Evolutionary conservation across 1,284 basidiomycete species (phyloP).

Genomic region (Fistulina hepatica): DNA sequence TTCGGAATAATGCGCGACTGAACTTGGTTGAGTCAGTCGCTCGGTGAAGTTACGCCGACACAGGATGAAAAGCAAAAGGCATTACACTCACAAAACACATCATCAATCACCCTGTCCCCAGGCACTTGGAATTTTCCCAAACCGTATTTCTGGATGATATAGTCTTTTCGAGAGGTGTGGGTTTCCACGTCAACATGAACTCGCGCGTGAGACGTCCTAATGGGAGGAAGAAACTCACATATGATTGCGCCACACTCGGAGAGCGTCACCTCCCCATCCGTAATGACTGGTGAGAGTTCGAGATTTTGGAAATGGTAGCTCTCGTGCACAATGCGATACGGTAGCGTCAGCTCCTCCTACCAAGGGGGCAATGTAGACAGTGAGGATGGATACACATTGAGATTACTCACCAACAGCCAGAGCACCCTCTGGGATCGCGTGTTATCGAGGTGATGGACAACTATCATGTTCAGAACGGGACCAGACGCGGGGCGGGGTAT

Average conservation of each 20-base stretch:
- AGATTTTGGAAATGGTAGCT: constrained; percentile 29
- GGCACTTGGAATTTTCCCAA: constrained; percentile 26
- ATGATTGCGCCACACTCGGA: constrained; percentile 41
- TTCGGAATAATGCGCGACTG: constrained; percentile 32
- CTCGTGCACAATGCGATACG: constrained; percentile 39
- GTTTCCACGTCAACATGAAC: too few relatives aligned
- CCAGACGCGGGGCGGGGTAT: too few relatives aligned
- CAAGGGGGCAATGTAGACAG: neutral
- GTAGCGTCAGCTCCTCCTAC: constrained; percentile 39
- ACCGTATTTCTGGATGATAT: constrained; percentile 35
- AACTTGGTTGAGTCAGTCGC: neutral
- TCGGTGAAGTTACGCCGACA: neutral
- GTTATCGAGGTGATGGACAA: constrained; percentile 42
- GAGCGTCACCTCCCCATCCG: constrained; percentile 32
- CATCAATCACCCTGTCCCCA: constrained; percentile 27
- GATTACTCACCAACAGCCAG: constrained; percentile 36
- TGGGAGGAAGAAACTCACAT: constrained; percentile 21
- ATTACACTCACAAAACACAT: constrained; percentile 28
- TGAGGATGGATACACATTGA: neutral
- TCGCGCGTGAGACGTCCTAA: too few relatives aligned
- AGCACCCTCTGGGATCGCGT: constrained; percentile 42
- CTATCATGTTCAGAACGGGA: too few relatives aligned
- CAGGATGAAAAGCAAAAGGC: too few relatives aligned
- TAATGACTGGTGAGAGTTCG: constrained; percentile 37
- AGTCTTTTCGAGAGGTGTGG: too few relatives aligned